Evolutionary conservation across 73 alveolate species (phyloP).

Genomic region (Paramecium caudatum): DNA sequence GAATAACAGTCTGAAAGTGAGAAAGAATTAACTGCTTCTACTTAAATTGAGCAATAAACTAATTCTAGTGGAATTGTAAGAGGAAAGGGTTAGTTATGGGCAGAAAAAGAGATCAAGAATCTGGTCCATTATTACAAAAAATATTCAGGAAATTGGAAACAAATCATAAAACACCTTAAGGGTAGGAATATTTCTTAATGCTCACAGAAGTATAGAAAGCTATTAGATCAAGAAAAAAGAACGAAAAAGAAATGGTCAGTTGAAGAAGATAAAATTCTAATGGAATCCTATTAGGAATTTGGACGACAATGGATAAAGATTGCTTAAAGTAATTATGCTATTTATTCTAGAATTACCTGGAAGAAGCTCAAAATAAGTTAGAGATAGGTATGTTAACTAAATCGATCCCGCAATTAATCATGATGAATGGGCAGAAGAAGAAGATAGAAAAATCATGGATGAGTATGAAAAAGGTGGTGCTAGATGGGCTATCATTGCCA

Average conservation of each 20-base stretch:
- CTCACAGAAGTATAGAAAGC: constrained; percentile 56
- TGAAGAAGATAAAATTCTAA: constrained; percentile 21
- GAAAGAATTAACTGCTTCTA: neutral
- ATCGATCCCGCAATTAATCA: constrained; percentile 94
- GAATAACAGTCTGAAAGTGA: neutral
- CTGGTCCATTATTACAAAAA: constrained; percentile 34
- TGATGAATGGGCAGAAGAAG: constrained; percentile 92
- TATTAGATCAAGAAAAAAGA: constrained; percentile 1
- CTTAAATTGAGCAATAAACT: neutral
- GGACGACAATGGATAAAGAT: constrained; percentile 62
- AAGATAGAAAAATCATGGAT: constrained; percentile 81
- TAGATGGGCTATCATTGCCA: constrained; percentile 40
- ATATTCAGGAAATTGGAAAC: constrained; percentile 51
- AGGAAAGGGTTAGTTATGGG: constrained; percentile 60
- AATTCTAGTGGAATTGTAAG: constrained; percentile 44
- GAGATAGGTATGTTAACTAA: constrained; percentile 98
- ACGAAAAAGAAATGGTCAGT: constrained; percentile 43
- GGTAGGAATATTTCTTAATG: constrained; percentile 65
- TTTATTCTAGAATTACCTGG: constrained; percentile 9
- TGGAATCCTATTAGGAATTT: neutral
- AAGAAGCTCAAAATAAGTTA: constrained; percentile 95
- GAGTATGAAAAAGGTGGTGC: constrained; percentile 17
- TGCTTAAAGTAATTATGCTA: neutral
- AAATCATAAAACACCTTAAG: constrained; percentile 51
- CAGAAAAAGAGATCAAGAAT: constrained; percentile 45